Evolutionary conservation across 2,329 filamentous ascomycete genomes (phyloP), one percentile per base, ranked within the genome.

Genomic region (Aspergillus costaricaensis): DNA sequence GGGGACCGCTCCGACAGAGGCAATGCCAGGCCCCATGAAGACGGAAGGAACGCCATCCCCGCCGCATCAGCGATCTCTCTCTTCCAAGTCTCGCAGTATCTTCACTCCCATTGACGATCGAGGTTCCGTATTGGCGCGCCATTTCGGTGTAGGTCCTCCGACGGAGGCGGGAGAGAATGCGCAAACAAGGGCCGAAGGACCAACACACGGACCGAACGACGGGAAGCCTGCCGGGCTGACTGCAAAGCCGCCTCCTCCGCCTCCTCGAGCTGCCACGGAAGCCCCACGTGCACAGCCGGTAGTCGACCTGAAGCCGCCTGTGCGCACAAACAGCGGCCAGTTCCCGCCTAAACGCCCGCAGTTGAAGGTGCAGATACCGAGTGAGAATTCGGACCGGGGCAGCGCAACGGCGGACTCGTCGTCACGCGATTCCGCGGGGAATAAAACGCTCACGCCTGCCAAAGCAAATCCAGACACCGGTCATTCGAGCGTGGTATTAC

Each of bases 71-170:
- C 90, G 89, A 70, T 88, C 91, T 5, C 68, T 85, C 3, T 81
- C 83, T 7, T 78, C 83, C 36, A 93, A 93, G 74, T 89, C 89
- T 21, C 89, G 93, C 73, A 97, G 93, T 75, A 98, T 99, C 61
- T 98, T 98, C 73, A 99, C 95, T 0, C 95, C 95, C 0, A 96
- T 99, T 64, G 95, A 98, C 70, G 93, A 96, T 73, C 92, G 90
- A 68, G 86, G 91, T 52, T 97, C 93, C 1, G 89, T 97, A 60
- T 79, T 97, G 47, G 92, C 91, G 12, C 91, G 94, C 65, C 92
- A 96, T 74, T 88, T 91, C 64, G 88, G 86, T 15, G 85, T 90
- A 66, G 83, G 86, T 9, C 82, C 85, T 2, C 86, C 87, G 52
- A 76, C 82, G 52, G 74, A 77, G 21, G 79, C 78, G 60, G 74